Base-by-base conservation (phyloP, 2,329 filamentous ascomycete species). In the Triangularia verruculosa region DNA sequence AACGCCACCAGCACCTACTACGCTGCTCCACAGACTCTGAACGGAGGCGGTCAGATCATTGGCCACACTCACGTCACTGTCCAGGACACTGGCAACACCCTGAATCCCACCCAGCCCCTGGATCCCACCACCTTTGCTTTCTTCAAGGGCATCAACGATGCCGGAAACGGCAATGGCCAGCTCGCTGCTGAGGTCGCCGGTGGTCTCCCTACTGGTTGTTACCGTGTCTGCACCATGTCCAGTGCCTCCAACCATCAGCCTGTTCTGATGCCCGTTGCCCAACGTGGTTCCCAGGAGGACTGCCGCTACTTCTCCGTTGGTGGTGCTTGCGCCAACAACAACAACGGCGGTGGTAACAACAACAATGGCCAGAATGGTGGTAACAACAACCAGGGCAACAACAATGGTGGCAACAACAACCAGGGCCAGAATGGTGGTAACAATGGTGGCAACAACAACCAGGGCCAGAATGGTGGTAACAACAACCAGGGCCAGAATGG, bases 71-170 rank as follows among this genome's bases (percentile, higher is more conserved):
- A 88, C 75, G 77, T 88, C 64, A 85, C 82, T 24, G 76, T 87
- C 53, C 86, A 88, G 74, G 78, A 83, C 66, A 76, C 83, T 56
- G 85, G 85, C 58, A 74, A 74, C 71, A 75, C 73, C 22, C 70
- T 83, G 69, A 84, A 81, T 72, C 84, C 85, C 9, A 77, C 70
- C 8, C 69, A 73, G n/a, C 80, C 85, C 27, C 79, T 85, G 5
- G 80, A 87, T 66, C 79, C 86, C 30, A 74, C 72, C 22, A 74
- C 79, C 71, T 88, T 85, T 68, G 83, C 77, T 71, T 88, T 88
- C 74, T 88, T 89, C 82, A 88, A 88, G 79, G 86, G 86, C 65
- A 86, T 88, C 77, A 87, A 88, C 74, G 85, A 87, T 65, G 79
- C 76, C 15, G 85, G 85, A 32, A 81, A 89, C 69, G 82, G 81